phyloP scores from a whole-genome alignment of 2,329 filamentous ascomycete genomes.

The Diaporthe citriasiana region DNA sequence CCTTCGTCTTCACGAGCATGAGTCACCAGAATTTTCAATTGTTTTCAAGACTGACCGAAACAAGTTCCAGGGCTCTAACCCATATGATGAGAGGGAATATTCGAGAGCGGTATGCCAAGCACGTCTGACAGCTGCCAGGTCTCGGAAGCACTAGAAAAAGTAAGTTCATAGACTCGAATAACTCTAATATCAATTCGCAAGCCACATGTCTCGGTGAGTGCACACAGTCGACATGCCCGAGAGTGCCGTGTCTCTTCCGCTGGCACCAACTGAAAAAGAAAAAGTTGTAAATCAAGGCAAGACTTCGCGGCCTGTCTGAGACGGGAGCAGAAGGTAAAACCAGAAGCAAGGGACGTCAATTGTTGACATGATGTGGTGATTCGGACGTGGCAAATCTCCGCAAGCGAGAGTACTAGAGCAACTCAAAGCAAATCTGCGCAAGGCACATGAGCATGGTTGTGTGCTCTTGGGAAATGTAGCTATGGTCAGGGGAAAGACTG shows the following conservation, averaged over 20 bases:
- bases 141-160: not conserved
- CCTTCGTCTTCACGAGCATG: not conserved
- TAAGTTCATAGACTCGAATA: not conserved
- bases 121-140: slow-evolving; percentile 22
- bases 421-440: not conserved
- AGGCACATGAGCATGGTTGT: not conserved
- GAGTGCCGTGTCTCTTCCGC: slow-evolving; percentile 6
- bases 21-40: not conserved
- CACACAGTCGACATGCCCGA: not conserved
- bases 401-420: not conserved
- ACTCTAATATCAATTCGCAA: too few relatives aligned
- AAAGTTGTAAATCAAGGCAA: not conserved
- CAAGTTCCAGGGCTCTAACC: not conserved
- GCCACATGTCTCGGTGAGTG: slow-evolving; percentile 17
- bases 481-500: not conserved
- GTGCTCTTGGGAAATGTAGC: not conserved
- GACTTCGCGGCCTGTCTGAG: not conserved
- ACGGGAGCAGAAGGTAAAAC: not conserved
- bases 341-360: not conserved
- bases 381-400: not conserved
- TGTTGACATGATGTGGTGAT: not conserved
- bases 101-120: not conserved
- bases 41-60: not conserved
- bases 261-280: too few relatives aligned
- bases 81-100: not conserved